Conservation (phyloP, 208 protist genomes). For the Herpetomonas samuelpessoai region DNA sequence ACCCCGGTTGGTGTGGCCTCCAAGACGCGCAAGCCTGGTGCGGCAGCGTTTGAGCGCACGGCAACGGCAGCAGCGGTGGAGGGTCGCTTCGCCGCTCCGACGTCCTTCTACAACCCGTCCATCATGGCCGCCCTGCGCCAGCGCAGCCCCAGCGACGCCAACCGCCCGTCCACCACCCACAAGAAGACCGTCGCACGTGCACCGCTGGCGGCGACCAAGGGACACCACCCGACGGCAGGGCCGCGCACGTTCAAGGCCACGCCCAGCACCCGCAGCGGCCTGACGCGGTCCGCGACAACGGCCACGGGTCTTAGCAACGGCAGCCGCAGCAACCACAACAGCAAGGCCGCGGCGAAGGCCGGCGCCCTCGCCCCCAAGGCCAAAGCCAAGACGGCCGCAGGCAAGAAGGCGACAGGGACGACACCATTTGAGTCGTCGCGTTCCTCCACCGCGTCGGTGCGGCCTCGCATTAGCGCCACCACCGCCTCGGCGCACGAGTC, state of each 20-base stretch:
- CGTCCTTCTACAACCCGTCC: slow-evolving; percentile 38
- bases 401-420: too few species aligned
- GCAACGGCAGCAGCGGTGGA: not conserved
- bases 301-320: too few species aligned
- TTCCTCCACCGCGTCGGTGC: too few species aligned
- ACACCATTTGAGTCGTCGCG: too few species aligned
- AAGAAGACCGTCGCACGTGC: not conserved
- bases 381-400: too few species aligned
- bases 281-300: too few species aligned
- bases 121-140: slow-evolving; percentile 38
- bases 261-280: not conserved
- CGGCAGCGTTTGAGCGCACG: not conserved
- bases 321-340: too few species aligned
- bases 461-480: too few species aligned
- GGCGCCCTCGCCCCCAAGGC: too few species aligned
- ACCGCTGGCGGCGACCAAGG: not conserved
- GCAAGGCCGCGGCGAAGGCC: too few species aligned
- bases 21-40: slow-evolving; percentile 9
- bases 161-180: slow-evolving; percentile 2
- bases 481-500: too few species aligned
- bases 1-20: slow-evolving; percentile 8
- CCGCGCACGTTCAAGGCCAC: slow-evolving; percentile 2
- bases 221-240: not conserved
- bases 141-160: slow-evolving; percentile 42
- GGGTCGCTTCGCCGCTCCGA: slow-evolving; percentile 1